Evolutionary conservation across 2,329 filamentous ascomycete species (phyloP).

Genomic region (Onygenales sp.): DNA sequence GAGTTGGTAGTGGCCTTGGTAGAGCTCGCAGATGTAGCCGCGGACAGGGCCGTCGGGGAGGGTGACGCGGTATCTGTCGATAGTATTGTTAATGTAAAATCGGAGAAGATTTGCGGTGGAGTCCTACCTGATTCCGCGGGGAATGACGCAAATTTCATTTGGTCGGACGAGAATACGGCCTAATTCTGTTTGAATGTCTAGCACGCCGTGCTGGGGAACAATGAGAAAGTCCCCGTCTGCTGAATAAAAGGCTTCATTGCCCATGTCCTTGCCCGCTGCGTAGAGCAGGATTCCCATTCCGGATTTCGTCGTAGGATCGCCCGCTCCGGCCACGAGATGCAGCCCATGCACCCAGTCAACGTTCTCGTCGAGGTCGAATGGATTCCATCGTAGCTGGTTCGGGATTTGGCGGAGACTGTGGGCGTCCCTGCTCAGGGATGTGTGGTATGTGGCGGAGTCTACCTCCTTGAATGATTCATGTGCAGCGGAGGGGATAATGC

Average conservation of each 20-base stretch:
- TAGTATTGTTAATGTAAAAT: neutral
- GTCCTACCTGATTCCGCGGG: conserved; percentile 49
- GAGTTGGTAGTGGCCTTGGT: conserved; percentile 61
- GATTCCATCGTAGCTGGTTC: conserved; percentile 73
- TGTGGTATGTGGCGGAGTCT: conserved; percentile 38
- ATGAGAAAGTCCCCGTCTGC: conserved; percentile 72
- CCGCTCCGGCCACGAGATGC: conserved; percentile 66
- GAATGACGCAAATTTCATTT: conserved; percentile 69
- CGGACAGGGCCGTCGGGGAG: conserved; percentile 53
- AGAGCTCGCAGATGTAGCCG: conserved; percentile 68
- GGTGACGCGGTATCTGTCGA: conserved; percentile 54
- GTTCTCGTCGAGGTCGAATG: conserved; percentile 61
- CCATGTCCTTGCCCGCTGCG: conserved; percentile 70
- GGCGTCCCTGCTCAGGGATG: conserved; percentile 29
- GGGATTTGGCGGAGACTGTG: conserved; percentile 49
- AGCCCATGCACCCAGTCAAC: conserved; percentile 61
- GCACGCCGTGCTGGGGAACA: conserved; percentile 61
- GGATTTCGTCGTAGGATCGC: conserved; percentile 67
- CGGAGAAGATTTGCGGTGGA: neutral
- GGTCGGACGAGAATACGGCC: conserved; percentile 66
- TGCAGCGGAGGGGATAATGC: conserved; percentile 55
- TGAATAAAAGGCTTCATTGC: conserved; percentile 70
- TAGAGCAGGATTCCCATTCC: conserved; percentile 76
- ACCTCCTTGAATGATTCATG: conserved; percentile 43
- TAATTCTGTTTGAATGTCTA: conserved; percentile 71